Evolutionary conservation across 306 rosid species (phyloP), one percentile per base, ranked within the genome.

Genomic region (Macrotyloma uniflorum): DNA sequence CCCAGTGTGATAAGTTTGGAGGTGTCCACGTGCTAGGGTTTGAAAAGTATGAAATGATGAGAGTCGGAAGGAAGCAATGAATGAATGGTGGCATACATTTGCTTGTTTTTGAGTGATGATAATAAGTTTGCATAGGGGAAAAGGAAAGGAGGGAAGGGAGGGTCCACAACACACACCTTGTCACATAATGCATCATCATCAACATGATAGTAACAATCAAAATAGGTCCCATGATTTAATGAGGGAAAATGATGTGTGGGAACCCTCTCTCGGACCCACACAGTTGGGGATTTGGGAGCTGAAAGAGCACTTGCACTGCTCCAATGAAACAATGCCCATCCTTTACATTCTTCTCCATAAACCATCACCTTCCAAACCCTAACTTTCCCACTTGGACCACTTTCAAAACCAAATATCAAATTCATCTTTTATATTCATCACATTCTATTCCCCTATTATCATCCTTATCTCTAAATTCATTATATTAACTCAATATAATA

Each of bases 201-300:
- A 45, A 64, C 36, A 55, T 77, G 76, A 71, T 64, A 46, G 75
- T 32, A 72, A 82, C 74, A 42, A 83, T 78, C 75, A 64, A 74
- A 65, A 19, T n/a, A 38, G 83, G 80, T 8, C 81, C 86, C 80
- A 83, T 2, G 6, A 45, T 46, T 57, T 74, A 74, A 79, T 83
- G 77, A 10, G 12, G n/a, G 83, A 83, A 73, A 79, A 61, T 30
- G 83, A 79, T 68, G 64, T 67, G 78, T 46, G 74, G 57, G 14
- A 40, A 40, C 40, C n/a, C 24, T 0, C 46, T 47, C 22, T 50
- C 80, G 80, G 70, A 3, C 80, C 83, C 55, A 79, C 80, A 0
- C 1, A 68, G 86, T 74, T 79, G 77, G 83, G 74, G 68, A 67
- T 67, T 79, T 75, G 86, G 86, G 86, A 79, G 64, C 86, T 67